Evolutionary conservation across 352 stramenopile species (phyloP).

Genomic region (Phytophthora brassicae): DNA sequence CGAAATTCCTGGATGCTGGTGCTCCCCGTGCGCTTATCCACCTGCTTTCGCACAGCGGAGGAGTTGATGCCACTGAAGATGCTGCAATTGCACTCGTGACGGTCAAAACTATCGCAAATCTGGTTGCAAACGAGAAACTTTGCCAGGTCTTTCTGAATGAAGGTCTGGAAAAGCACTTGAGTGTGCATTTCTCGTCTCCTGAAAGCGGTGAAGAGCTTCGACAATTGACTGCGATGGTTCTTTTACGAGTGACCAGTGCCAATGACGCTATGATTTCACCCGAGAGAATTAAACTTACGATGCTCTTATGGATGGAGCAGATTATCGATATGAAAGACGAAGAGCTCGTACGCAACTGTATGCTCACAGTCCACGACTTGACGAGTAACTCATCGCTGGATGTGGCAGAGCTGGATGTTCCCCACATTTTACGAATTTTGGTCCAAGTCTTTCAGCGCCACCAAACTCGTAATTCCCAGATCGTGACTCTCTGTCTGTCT

Average conservation of each 20-base stretch:
- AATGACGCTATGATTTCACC: constrained; percentile 70
- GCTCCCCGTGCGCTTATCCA: constrained; percentile 64
- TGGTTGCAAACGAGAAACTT: constrained; percentile 78
- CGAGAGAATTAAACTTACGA: constrained; percentile 58
- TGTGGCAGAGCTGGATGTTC: constrained; percentile 55
- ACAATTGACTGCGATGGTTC: constrained; percentile 71
- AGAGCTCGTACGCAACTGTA: constrained; percentile 73
- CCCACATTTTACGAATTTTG: constrained; percentile 65
- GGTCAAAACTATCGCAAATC: constrained; percentile 77
- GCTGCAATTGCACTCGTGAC: constrained; percentile 47
- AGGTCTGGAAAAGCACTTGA: constrained; percentile 64
- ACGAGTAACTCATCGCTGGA: constrained; percentile 62
- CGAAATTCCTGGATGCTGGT: constrained; percentile 68
- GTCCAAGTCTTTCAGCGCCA: constrained; percentile 65
- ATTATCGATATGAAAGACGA: constrained; percentile 78
- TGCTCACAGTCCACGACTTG: constrained; percentile 75
- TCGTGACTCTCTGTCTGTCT: constrained; percentile 67
- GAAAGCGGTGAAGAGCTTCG: constrained; percentile 52
- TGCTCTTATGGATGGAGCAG: constrained; percentile 81
- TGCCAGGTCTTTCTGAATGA: constrained; percentile 73
- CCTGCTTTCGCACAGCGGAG: constrained; percentile 47
- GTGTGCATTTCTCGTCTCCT: constrained; percentile 49
- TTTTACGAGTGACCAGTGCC: constrained; percentile 68
- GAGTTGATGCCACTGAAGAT: constrained; percentile 31
- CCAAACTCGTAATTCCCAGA: constrained; percentile 45